Evolutionary conservation across 1,284 basidiomycete species (phyloP), one percentile per base, ranked within the genome.

Genomic region (Trichosporon ovoides): DNA sequence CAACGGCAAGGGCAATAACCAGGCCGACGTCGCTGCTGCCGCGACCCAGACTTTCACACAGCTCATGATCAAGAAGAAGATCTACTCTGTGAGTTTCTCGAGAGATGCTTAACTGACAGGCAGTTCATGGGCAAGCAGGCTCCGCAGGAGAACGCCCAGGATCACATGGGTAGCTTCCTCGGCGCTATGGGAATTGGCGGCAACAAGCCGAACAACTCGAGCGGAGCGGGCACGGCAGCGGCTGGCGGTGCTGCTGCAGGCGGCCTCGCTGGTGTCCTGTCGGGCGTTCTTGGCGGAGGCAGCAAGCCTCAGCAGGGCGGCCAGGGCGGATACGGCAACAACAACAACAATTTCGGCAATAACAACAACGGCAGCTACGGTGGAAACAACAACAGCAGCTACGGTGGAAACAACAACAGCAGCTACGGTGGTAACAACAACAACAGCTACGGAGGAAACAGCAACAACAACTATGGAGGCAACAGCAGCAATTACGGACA

Each of bases 21-120:
- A 50, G 36, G 49, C 49, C 36, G 54, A 56, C 22, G 54, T 56
- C 18, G 54, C 54, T 34, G 54, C 54, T 9, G 54, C 54, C n/a
- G 54, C 54, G 3, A 56, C 54, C 20, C 54, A 56, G 54, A 56
- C 54, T 1, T 56, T 56, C 36, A 56, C 54, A 4, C 54, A 56
- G 54, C 54, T 56, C 13, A 56, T 56, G 54, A 56, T 56, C 54
- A 56, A 56, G 54, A 56, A 56, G 48, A 56, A 56, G 54, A 50
- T 56, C 54, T 56, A 56, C 28, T 28, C 48, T 10, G 54, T 56
- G 24, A 50, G 54, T 20, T 12, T 13, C 3, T 6, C 7, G 7
- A 3, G 14, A 2, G 22, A n/a, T n/a, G n/a, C n/a, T n/a, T n/a
- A 24, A 53, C 52, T 48, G 16, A 28, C 37, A 14, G 3, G 3